Percentiles rank a stretch among this genome's conserved stretches.
Conservation (phyloP, 23 red algal genomes). For the Chondrus crispus region DNA sequence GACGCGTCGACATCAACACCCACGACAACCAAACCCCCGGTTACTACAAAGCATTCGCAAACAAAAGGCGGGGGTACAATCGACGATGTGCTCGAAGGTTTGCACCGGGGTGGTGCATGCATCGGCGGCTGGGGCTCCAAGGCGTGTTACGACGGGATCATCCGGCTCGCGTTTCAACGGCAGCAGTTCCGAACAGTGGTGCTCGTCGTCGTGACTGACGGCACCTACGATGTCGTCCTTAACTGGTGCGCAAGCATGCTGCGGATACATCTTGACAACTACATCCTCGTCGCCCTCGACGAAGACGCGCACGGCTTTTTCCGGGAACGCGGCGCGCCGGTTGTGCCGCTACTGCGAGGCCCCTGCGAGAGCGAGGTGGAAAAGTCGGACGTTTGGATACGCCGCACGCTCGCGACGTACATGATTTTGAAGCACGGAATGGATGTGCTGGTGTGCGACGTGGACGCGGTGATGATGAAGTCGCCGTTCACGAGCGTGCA, state of each 20-base stretch:
- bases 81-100: too few relatives aligned
- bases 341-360: too few relatives aligned
- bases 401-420: background rate
- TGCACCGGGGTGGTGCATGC: too few relatives aligned
- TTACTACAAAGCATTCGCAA: too few relatives aligned
- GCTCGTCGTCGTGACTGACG: background rate
- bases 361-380: too few relatives aligned
- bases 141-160: background rate
- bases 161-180: background rate
- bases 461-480: slow-evolving; percentile 16
- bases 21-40: too few relatives aligned
- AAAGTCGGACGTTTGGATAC: slow-evolving; percentile 21
- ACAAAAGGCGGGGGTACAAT: too few relatives aligned
- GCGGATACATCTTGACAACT: slow-evolving; percentile 3
- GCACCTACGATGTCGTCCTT: background rate
- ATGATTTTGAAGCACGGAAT: background rate
- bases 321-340: background rate
- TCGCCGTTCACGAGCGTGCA: background rate
- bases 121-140: background rate
- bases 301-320: background rate
- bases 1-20: too few relatives aligned
- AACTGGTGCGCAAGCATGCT: slow-evolving; percentile 21
- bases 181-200: background rate
- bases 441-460: slow-evolving; percentile 27
- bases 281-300: slow-evolving; percentile 40